These are phyloP conservation scores for Amanita jacksonii DNA, from an alignment of 768 basidiomycete species.

Conservation along the genomic window DNA sequence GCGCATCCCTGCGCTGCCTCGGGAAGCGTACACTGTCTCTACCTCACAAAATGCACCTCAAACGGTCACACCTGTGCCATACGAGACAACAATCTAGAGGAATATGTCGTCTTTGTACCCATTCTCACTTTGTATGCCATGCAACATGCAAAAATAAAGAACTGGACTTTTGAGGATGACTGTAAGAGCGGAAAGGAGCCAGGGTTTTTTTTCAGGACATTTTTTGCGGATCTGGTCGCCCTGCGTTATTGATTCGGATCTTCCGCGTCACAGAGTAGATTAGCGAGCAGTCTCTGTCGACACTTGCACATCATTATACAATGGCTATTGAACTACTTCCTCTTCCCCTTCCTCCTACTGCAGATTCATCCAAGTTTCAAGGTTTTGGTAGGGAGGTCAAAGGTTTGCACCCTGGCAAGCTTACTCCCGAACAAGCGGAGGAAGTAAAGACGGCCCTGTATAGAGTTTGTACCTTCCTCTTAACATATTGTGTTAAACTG, in stretches of 20 bases:
- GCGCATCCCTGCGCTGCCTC: slow-evolving; percentile 78
- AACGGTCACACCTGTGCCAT: slow-evolving; percentile 86
- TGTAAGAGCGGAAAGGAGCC: slow-evolving; percentile 10
- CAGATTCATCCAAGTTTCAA: slow-evolving; percentile 54
- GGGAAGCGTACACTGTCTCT: slow-evolving; percentile 70
- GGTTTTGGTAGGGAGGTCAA: slow-evolving; percentile 73
- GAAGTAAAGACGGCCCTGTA: slow-evolving; percentile 68
- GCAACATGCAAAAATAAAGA: slow-evolving; percentile 16
- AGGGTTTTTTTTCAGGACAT: too few relatives aligned
- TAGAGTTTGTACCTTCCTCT: slow-evolving; percentile 38
- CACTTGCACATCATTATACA: slow-evolving; percentile 5
- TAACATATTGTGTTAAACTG: slow-evolving; percentile 4
- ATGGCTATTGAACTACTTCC: slow-evolving; percentile 66
- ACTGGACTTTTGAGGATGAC: neutral
- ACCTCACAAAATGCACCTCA: slow-evolving; percentile 70
- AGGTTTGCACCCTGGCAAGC: slow-evolving; percentile 56
- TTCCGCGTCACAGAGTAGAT: too few relatives aligned
- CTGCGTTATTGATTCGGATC: too few relatives aligned
- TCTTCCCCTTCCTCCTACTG: slow-evolving; percentile 63
- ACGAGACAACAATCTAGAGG: slow-evolving; percentile 93
- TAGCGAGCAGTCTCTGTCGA: neutral
- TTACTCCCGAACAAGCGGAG: slow-evolving; percentile 51
- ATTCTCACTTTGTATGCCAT: slow-evolving; percentile 21
- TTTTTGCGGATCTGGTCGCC: too few relatives aligned
- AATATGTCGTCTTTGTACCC: slow-evolving; percentile 11